Percentiles rank a stretch among this genome's conserved stretches.
Evolutionary conservation across 75 land plant genomes (phyloP).

Genomic region (Pinus tabuliformis): DNA sequence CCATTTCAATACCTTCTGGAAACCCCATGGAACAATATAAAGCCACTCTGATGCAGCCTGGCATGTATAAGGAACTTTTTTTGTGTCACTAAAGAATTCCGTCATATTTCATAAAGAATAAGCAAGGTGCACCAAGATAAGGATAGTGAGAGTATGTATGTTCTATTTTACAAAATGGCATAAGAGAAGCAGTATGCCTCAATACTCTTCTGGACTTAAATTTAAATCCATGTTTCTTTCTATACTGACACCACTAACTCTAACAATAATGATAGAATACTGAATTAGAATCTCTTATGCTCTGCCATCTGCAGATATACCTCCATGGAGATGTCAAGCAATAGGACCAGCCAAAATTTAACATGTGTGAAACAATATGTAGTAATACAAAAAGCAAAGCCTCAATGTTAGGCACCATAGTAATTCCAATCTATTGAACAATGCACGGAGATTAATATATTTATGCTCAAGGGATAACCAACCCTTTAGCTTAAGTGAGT

Average conservation of each 20-base stretch:
- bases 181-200: not conserved
- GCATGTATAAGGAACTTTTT: not conserved
- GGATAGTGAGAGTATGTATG: not conserved
- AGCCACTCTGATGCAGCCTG: conserved; percentile 92
- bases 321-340: not conserved
- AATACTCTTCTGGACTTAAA: not conserved
- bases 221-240: not conserved
- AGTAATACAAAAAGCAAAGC: not conserved
- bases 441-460: not conserved
- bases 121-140: not conserved
- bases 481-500: too few species aligned
- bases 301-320: not conserved
- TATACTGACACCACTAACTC: not conserved
- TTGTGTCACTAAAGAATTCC: not conserved
- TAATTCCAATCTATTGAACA: not conserved
- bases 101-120: not conserved
- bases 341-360: not conserved
- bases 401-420: not conserved
- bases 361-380: not conserved
- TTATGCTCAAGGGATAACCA: not conserved
- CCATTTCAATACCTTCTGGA: conserved; percentile 59
- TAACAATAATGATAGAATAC: not conserved
- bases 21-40: conserved; percentile 88
- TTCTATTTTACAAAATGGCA: not conserved
- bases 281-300: not conserved